phyloP scores from a whole-genome alignment of 768 basidiomycete species.

The Cyathus striatus region DNA sequence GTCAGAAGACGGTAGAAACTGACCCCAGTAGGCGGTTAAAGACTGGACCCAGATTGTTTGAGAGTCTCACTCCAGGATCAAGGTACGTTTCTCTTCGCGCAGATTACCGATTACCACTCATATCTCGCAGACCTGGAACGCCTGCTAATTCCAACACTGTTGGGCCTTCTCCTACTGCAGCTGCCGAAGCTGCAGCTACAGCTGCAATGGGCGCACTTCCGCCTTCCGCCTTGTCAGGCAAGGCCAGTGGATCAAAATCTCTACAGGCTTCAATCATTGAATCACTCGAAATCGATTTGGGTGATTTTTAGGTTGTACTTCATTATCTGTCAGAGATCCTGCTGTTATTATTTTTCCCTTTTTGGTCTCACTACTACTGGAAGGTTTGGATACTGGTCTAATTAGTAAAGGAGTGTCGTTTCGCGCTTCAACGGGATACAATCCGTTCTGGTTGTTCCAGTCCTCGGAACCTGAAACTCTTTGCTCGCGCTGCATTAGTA shows the following conservation, averaged over 20 bases:
- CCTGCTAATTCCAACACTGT: too few relatives aligned
- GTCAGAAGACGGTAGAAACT: constrained; percentile 33
- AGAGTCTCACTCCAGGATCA: constrained; percentile 44
- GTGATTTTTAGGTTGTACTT: constrained; percentile 65
- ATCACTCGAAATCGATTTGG: constrained; percentile 69
- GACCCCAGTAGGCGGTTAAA: constrained; percentile 69
- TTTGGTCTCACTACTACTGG: too few relatives aligned
- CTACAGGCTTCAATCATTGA: constrained; percentile 59
- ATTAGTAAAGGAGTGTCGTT: too few relatives aligned
- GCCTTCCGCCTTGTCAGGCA: constrained; percentile 7
- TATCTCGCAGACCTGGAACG: constrained; percentile 33
- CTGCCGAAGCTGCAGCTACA: constrained; percentile 18
- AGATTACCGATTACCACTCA: constrained; percentile 25
- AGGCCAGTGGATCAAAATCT: constrained; percentile 27
- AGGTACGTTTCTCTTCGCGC: constrained; percentile 42
- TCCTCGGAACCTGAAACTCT: too few relatives aligned
- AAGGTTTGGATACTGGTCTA: too few relatives aligned
- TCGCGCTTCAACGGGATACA: too few relatives aligned
- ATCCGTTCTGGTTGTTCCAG: too few relatives aligned
- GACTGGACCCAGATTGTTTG: constrained; percentile 55
- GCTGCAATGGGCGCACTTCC: constrained; percentile 8
- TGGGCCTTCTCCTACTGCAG: too few relatives aligned
- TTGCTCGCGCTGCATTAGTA: too few relatives aligned
- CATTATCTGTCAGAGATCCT: too few relatives aligned
- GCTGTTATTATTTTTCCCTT: too few relatives aligned